Evolutionary conservation across 306 rosid species (phyloP), one percentile per base, ranked within the genome.

Genomic region (Pterocarpus macrocarpus): DNA sequence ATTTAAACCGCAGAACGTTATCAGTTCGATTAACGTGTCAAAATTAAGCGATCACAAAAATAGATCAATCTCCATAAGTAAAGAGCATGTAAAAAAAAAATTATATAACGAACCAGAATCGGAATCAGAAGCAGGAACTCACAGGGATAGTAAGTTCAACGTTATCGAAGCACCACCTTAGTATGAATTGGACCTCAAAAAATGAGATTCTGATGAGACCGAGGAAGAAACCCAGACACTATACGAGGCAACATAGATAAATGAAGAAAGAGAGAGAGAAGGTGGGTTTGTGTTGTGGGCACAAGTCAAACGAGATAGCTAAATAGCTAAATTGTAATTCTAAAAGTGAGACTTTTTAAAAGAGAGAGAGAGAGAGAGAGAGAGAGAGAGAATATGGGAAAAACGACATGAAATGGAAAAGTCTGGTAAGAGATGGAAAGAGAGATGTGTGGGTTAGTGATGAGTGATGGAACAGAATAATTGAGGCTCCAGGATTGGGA

Each of bases 91-190:
- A 36, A 16, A 0, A n/a, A n/a, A 9, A 32, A 36, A 36, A 62
- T 36, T 4, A 28, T 36, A 39, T 7, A 4, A 41, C 11, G 71
- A 50, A 43, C 33, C 53, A 67, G 12, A 5, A 32, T 10, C 13
- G 71, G 3, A 56, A 70, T 8, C 44, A 77, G 64, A 64, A 47
- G 70, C 52, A 71, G 44, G 28, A 71, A 52, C 84, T 84, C 71
- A 50, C 73, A 68, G 0, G 28, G 68, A 45, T 33, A 56, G 62
- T 53, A 64, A 71, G 74, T 45, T 43, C 53, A 17, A 55, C 47
- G 74, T 34, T 28, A 68, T 63, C 7, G 74, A 66, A 52, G 5
- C 17, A 63, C 38, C 36, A 35, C 45, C 63, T 66, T 33, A 12
- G 70, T 17, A 4, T 8, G 58, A 45, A 72, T 59, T 38, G 81